Percentiles rank a stretch among this genome's conserved stretches.
Conservation (phyloP, 2,329 filamentous ascomycete genomes). For the Fusarium duplospermum region DNA sequence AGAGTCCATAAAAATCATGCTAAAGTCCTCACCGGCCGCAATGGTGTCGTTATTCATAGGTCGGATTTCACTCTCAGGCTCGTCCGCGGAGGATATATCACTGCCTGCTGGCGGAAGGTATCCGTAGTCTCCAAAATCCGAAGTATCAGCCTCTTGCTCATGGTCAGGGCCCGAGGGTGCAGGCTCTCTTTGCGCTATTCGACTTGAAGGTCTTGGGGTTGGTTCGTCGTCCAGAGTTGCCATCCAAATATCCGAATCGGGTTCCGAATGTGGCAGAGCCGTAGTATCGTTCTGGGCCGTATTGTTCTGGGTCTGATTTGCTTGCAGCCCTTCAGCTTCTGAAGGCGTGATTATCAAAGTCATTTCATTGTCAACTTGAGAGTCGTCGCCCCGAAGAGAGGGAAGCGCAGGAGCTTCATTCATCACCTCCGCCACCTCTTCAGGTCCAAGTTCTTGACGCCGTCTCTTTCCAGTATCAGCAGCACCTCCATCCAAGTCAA, state of each 20-base stretch:
- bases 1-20: conserved; percentile 69
- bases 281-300: conserved; percentile 23
- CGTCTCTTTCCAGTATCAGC: conserved; percentile 26
- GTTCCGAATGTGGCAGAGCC: conserved; percentile 45
- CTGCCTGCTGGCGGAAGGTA: conserved; percentile 46
- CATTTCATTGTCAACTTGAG: conserved; percentile 44
- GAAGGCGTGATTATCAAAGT: conserved; percentile 41
- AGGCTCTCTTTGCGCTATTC: conserved; percentile 16
- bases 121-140: conserved; percentile 44
- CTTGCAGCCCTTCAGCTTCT: conserved; percentile 28
- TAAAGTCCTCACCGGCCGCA: conserved; percentile 66
- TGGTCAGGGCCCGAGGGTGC: conserved; percentile 23
- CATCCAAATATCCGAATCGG: conserved; percentile 59
- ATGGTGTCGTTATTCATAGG: conserved; percentile 55
- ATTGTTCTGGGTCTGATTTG: conserved; percentile 12
- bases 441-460: conserved; percentile 40
- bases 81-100: conserved; percentile 50
- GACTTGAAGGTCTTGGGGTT: conserved; percentile 48
- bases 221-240: conserved; percentile 53
- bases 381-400: conserved; percentile 40
- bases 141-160: conserved; percentile 26
- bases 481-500: conserved; percentile 25
- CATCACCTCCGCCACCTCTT: conserved; percentile 43
- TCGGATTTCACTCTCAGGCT: conserved; percentile 39
- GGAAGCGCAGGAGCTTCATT: conserved; percentile 33